Conservation (phyloP, 2,329 filamentous ascomycete genomes). For the Talaromyces marneffei region DNA sequence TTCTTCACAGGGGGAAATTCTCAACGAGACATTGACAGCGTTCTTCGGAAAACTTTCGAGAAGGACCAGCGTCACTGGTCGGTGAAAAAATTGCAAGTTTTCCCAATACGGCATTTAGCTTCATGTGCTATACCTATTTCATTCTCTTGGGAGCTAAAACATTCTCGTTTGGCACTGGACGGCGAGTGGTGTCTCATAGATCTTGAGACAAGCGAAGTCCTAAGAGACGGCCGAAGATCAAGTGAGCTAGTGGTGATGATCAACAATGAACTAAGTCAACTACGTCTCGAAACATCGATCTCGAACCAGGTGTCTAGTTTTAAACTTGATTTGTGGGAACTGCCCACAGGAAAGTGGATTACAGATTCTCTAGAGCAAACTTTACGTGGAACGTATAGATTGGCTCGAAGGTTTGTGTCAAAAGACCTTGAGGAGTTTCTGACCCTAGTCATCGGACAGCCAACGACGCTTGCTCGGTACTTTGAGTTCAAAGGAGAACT, state of each 20-base stretch:
- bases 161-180: slow-evolving; percentile 86
- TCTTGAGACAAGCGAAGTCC: neutral
- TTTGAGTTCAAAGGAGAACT: slow-evolving; percentile 2
- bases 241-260: slow-evolving; percentile 55
- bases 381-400: slow-evolving; percentile 14
- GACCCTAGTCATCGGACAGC: slow-evolving; percentile 64
- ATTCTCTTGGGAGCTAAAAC: slow-evolving; percentile 66
- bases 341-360: slow-evolving; percentile 62
- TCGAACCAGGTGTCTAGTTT: slow-evolving; percentile 44
- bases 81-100: slow-evolving; percentile 61
- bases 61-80: slow-evolving; percentile 41
- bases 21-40: neutral
- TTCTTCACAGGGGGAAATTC: slow-evolving; percentile 51
- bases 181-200: slow-evolving; percentile 85
- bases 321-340: slow-evolving; percentile 52
- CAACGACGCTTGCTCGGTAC: slow-evolving; percentile 69
- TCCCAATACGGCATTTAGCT: slow-evolving; percentile 92
- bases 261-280: slow-evolving; percentile 12
- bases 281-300: slow-evolving; percentile 28
- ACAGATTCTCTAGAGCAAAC: slow-evolving; percentile 8
- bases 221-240: slow-evolving; percentile 53
- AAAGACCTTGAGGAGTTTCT: slow-evolving; percentile 68
- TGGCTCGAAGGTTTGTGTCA: slow-evolving; percentile 64
- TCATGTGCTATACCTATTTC: slow-evolving; percentile 64
- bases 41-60: neutral